These are phyloP conservation scores for Syzygium aqueum DNA, from an alignment of 345 rosid species.

Conservation along the genomic window DNA sequence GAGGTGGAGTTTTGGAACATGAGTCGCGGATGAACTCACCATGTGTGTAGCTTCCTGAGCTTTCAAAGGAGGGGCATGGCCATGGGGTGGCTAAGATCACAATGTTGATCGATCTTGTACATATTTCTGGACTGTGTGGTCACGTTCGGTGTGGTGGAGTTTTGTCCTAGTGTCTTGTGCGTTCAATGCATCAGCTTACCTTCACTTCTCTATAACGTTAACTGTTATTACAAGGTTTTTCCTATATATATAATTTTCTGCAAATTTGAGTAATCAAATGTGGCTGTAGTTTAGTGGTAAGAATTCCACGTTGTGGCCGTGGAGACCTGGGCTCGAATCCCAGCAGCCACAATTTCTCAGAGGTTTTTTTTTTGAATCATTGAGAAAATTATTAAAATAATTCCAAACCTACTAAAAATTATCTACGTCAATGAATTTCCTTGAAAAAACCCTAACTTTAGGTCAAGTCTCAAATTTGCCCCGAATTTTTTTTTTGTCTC, in stretches of 20 bases:
- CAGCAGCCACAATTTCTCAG: conserved; percentile 48
- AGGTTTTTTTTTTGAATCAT: not conserved
- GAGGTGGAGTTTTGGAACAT: conserved; percentile 74
- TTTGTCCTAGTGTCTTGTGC: not conserved
- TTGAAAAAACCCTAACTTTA: no score
- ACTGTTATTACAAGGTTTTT: no score
- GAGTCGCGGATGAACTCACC: not conserved
- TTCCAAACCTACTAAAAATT: no score
- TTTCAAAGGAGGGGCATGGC: not conserved
- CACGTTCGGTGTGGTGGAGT: not conserved
- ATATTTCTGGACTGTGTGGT: not conserved
- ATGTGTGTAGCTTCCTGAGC: not conserved
- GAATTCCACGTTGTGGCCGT: conserved; percentile 87
- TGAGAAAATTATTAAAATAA: no score
- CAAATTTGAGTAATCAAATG: accelerated
- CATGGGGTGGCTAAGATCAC: not conserved
- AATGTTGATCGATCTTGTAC: not conserved
- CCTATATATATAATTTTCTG: accelerated
- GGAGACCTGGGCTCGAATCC: conserved; percentile 92
- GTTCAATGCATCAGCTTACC: not conserved
- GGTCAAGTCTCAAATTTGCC: no score
- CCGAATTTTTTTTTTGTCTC: no score
- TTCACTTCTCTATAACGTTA: no score
- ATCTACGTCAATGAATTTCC: no score
- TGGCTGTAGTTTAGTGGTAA: conserved; percentile 84